Evolutionary conservation across 1,284 basidiomycete genomes (phyloP), one percentile per base, ranked within the genome.

Genomic region (Cystobasidium slooffiae): DNA sequence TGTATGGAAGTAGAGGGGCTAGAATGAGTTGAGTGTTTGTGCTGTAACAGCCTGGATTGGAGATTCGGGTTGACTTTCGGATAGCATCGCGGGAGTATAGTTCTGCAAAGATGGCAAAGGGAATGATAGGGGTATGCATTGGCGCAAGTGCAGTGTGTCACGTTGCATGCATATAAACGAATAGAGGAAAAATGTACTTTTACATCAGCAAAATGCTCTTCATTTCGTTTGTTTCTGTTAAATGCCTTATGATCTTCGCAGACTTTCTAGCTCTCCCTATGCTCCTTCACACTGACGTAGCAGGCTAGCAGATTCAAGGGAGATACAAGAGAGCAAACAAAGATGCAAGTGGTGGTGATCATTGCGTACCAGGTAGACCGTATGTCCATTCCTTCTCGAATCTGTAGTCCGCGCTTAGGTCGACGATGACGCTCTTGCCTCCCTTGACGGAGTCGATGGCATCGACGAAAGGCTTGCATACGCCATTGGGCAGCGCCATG

Each of bases 31-130:
- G 96, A 6, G 89, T 88, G 77, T 93, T 94, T 55, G 96, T 98
- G 5, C 96, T 92, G 82, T 96, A 99, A 82, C 96, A 99, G 44
- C 96, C 96, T 0, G 96, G 96, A 84, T 99, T 99, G 59, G 96
- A 93, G 76, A 99, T 93, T 63, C 94, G 86, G 81, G 89, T 92
- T 12, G 96, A 87, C 0, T 83, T 78, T 61, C 88, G 88, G 77
- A 97, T 86, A 4, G 83, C 82, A 47, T 86, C 84, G 72, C 96
- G 92, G 43, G 88, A 89, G 83, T 99, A 98, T 53, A 99, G 85
- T 82, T 99, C 96, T 97, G 82, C 77, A 69, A 65, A 58, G 12
- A 52, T 41, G 52, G 12, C 8, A 67, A 37, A 24, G 8, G 44
- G 47, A 31, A 53, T 6, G 62, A 18, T 20, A 44, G 16, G 20